Percentiles rank a stretch among this genome's conserved stretches.
phyloP scores from a whole-genome alignment of 2,329 filamentous ascomycete species.

The Harringtonia aguacate region DNA sequence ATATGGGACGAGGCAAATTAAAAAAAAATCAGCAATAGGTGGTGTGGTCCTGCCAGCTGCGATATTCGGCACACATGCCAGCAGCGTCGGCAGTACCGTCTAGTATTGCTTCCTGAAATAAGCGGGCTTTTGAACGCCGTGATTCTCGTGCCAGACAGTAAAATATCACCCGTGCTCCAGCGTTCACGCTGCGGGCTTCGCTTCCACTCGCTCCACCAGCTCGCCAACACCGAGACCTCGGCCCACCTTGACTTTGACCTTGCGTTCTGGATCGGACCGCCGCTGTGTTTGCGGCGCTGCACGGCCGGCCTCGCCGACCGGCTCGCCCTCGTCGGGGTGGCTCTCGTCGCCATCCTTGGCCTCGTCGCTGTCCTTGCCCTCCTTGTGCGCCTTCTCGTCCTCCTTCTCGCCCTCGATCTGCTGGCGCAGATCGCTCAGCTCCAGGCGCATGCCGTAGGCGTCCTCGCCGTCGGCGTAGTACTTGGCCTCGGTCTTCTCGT shows the following conservation, averaged over 20 bases:
- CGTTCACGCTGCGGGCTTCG: slow-evolving; percentile 26
- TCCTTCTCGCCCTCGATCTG: slow-evolving; percentile 32
- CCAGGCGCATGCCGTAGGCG: slow-evolving; percentile 86
- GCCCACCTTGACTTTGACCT: slow-evolving; percentile 79
- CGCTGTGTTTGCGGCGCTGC: slow-evolving; percentile 10
- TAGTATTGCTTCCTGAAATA: too few species aligned
- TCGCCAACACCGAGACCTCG: slow-evolving; percentile 68
- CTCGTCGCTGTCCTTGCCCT: slow-evolving; percentile 4
- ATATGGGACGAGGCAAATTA: too few species aligned
- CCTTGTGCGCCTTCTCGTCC: slow-evolving; percentile 15
- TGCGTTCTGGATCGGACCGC: slow-evolving; percentile 45
- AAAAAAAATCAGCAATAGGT: too few species aligned
- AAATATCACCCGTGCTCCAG: too few species aligned
- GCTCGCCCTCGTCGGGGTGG: slow-evolving; percentile 53
- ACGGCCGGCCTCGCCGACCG: slow-evolving; percentile 54
- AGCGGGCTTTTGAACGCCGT: too few species aligned
- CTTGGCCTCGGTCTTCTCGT: slow-evolving; percentile 75
- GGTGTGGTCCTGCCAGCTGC: too few species aligned
- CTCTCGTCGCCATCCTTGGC: not conserved
- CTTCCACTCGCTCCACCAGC: slow-evolving; percentile 62
- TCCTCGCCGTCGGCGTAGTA: slow-evolving; percentile 98
- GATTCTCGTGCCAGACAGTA: too few species aligned
- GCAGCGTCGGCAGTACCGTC: too few species aligned
- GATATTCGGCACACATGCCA: too few species aligned
- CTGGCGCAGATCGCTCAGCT: slow-evolving; percentile 53